Base-by-base conservation (phyloP, 1,139 yeast genomes). In the Geotrichum citri-aurantii region DNA sequence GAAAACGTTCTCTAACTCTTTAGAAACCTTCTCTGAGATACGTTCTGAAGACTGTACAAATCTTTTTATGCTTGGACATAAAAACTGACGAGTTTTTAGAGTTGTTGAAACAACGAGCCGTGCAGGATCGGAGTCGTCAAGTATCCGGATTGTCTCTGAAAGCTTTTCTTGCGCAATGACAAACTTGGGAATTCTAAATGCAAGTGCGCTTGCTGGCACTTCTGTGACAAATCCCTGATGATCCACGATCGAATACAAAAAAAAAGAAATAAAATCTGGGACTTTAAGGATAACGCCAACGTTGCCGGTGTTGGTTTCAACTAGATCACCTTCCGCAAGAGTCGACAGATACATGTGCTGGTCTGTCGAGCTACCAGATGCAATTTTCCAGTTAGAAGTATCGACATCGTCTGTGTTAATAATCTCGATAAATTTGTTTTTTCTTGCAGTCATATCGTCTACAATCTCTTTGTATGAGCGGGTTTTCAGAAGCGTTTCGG, bases 291-390 rank as follows among this genome's bases (percentile, higher is more conserved):
- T 51, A 14, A 59, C 58, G 8, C 58, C 62, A 14, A 57, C 49
- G 49, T 57, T 48, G n/a, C 59, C 60, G 2, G 48, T 50, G 42
- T 44, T 33, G 1, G 60, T 56, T 29, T 51, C 56, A n/a, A 59
- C 42, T 14, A 59, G 37, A 44, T 59, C 62, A 5, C 62, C 62
- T 44, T 54, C 59, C 6, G 52, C 14, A 7, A 56, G 31, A 12
- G 55, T 33, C 27, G 55, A 49, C n/a, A 59, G 48, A 24, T 59
- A 59, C 50, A 48, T 55, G 31, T 53, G 54, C 23, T 59, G 62
- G 51, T 54, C 55, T 19, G 55, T 59, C n/a, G 12, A 48, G 4
- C 42, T 26, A 42, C 33, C 42, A 26, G 23, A 27, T 14, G 47
- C 21, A 14, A 27, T 27, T 11, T 29, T 46, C 50, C 50, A 50